These are phyloP conservation scores for Flaveria brownii DNA, from an alignment of 129 eudicot genomes.

Conservation along the genomic window DNA sequence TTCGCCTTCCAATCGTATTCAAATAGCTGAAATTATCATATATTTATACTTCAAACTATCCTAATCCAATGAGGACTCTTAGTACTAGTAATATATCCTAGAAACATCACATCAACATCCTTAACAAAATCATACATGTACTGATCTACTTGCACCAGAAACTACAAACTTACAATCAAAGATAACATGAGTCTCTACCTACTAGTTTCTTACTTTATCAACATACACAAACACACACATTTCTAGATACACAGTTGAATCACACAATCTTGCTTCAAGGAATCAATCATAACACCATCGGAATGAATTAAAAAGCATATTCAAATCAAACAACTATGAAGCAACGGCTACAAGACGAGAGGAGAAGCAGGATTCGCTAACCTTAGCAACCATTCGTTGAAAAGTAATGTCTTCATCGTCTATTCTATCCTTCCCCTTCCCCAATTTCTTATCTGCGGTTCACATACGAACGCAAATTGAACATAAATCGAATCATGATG, in stretches of 20 bases:
- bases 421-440: conserved; percentile 82
- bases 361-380: conserved; percentile 61
- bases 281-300: no score
- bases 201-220: no score
- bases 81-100: no score
- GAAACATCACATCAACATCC: neutral
- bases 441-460: conserved; percentile 73
- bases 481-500: neutral
- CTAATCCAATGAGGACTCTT: neutral
- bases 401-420: conserved; percentile 93
- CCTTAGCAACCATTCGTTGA: conserved; percentile 99
- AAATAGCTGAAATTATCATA: neutral
- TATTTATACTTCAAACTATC: neutral
- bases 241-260: neutral
- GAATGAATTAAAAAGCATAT: neutral
- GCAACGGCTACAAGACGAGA: neutral
- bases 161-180: no score
- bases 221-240: neutral
- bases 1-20: no score
- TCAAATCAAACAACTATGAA: no score
- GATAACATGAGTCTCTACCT: neutral
- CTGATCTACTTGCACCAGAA: neutral
- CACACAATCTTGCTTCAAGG: neutral
- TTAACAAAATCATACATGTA: neutral
- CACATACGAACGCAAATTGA: no score